Evolutionary conservation across 164 flowering plant genomes (phyloP).

Genomic region (Pachysandra terminalis): DNA sequence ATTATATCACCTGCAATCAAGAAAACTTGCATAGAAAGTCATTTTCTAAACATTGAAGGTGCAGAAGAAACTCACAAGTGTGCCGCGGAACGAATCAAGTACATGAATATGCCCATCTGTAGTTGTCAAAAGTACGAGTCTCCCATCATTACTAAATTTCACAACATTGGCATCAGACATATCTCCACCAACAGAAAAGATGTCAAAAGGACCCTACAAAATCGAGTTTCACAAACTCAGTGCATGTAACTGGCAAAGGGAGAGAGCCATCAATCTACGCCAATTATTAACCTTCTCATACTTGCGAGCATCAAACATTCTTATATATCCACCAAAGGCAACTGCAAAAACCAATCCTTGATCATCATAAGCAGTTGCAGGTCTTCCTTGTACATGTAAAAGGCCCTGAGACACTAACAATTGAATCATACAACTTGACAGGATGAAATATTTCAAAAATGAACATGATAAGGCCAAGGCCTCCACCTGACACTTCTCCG

Average conservation of each 20-base stretch:
- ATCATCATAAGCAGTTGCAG: conserved; percentile 95
- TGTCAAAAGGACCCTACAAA: conserved; percentile 90
- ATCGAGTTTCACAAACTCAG: conserved; percentile 10
- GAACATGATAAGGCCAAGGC: background rate
- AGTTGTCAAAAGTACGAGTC: conserved; percentile 88
- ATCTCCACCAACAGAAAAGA: conserved; percentile 90
- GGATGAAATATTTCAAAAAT: background rate
- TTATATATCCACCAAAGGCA: conserved; percentile 88
- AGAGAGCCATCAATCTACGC: background rate
- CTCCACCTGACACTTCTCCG: conserved; percentile 91
- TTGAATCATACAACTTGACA: conserved; percentile 1
- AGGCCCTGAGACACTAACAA: conserved; percentile 54
- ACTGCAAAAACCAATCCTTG: conserved; percentile 91
- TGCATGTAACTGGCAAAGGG: conserved; percentile 1
- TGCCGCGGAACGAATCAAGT: conserved; percentile 93
- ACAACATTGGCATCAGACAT: conserved; percentile 87
- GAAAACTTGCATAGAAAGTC: background rate
- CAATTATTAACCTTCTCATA: conserved; percentile 71
- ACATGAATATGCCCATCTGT: conserved; percentile 82
- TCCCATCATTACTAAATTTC: conserved; percentile 94
- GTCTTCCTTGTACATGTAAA: conserved; percentile 93
- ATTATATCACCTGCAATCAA: background rate
- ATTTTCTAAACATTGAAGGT: background rate
- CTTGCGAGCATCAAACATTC: conserved; percentile 95
- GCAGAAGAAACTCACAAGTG: conserved; percentile 59